Evolutionary conservation across 1,284 basidiomycete genomes (phyloP).

Genomic region (Ganoderma leucocontextum): DNA sequence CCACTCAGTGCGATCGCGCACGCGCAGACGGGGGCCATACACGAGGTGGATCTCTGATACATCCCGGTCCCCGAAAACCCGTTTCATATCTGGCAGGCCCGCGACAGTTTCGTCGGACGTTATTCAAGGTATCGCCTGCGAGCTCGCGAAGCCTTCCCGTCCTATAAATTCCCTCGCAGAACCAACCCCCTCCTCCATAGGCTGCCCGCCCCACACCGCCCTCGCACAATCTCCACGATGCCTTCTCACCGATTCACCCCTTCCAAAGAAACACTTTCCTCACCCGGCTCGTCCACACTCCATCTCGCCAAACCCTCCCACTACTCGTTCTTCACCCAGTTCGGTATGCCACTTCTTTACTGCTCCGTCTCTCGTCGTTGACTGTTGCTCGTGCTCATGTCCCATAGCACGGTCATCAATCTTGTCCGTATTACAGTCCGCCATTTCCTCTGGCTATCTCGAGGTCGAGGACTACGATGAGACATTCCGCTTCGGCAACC

Average conservation of each 20-base stretch:
- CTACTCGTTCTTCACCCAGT: conserved; percentile 30
- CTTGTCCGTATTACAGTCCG: conserved; percentile 62
- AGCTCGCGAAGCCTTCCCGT: conserved; percentile 5
- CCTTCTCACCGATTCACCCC: conserved; percentile 27
- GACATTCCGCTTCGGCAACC: conserved; percentile 63
- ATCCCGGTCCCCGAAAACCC: conserved; percentile 20
- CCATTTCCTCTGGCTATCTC: conserved; percentile 66
- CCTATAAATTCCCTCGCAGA: conserved; percentile 23
- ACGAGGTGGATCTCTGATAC: conserved; percentile 13
- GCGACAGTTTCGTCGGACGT: conserved; percentile 12
- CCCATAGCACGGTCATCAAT: conserved; percentile 70
- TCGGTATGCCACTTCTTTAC: conserved; percentile 29
- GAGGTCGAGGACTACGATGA: conserved; percentile 69
- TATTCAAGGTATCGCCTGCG: conserved; percentile 17
- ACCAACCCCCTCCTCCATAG: conserved; percentile 14
- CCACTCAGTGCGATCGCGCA: conserved; percentile 7
- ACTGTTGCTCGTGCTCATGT: background rate
- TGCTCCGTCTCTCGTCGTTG: background rate
- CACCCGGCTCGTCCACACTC: conserved; percentile 25
- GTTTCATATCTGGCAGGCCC: conserved; percentile 2
- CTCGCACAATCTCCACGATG: conserved; percentile 31
- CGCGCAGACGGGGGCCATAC: conserved; percentile 11
- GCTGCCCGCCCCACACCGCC: conserved; percentile 10
- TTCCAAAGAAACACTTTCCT: conserved; percentile 26
- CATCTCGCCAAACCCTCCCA: conserved; percentile 20